Evolutionary conservation across 169 alveolate species (phyloP).

Genomic region (Eimeria tenella): DNA sequence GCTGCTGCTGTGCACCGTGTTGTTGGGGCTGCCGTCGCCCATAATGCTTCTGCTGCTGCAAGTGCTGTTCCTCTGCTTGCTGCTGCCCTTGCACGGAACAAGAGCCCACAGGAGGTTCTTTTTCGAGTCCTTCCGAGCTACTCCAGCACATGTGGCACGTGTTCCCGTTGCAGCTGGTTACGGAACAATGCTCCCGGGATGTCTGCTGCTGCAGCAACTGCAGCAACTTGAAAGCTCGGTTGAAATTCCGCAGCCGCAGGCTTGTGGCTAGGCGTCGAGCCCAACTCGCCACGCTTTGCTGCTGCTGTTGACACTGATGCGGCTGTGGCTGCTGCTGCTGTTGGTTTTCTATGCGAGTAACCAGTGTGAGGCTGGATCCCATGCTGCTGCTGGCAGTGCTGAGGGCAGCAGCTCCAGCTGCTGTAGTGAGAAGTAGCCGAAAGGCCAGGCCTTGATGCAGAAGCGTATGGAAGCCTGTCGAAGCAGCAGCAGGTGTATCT

Average conservation of each 20-base stretch:
- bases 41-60: neutral
- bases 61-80: neutral
- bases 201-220: slow-evolving; percentile 3
- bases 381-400: neutral
- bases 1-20: slow-evolving; percentile 32
- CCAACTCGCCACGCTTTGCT: neutral
- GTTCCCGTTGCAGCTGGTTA: neutral
- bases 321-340: neutral
- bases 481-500: neutral
- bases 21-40: neutral
- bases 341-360: neutral
- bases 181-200: neutral
- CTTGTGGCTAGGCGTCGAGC: neutral
- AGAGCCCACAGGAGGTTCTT: no score
- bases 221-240: neutral
- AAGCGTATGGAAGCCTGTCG: neutral
- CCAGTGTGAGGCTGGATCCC: neutral
- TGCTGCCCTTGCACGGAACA: slow-evolving; percentile 2
- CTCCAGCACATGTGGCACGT: neutral
- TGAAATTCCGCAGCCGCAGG: neutral
- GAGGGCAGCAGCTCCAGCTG: neutral
- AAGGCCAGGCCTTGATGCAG: neutral
- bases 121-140: neutral
- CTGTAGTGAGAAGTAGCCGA: neutral
- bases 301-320: neutral